Evolutionary conservation across 352 stramenopile species (phyloP).

Genomic region (Thalassiosira mediterranea): DNA sequence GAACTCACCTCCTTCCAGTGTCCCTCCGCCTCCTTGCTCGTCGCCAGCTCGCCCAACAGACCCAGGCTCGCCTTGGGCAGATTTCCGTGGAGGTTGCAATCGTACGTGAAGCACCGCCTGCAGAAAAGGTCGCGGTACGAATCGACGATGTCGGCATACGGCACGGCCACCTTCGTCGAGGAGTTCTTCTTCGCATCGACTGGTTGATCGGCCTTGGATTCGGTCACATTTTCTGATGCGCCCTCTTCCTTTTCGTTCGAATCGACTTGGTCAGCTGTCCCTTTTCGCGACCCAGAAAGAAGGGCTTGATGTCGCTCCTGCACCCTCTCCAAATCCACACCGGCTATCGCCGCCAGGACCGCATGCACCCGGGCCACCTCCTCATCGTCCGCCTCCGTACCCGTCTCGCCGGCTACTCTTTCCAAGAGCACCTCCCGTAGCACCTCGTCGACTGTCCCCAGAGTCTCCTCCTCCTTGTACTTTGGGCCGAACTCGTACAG

Average conservation of each 20-base stretch:
- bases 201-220: constrained; percentile 3
- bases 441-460: constrained; percentile 35
- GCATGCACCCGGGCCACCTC: constrained; percentile 21
- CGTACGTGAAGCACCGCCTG: constrained; percentile 89
- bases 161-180: not conserved
- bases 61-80: constrained; percentile 42
- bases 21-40: constrained; percentile 49
- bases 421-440: constrained; percentile 27
- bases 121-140: constrained; percentile 90
- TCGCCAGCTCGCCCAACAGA: constrained; percentile 49
- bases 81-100: constrained; percentile 89
- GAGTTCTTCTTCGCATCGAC: constrained; percentile 33
- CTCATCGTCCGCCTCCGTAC: constrained; percentile 1
- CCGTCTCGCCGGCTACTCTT: constrained; percentile 6
- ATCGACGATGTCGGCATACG: constrained; percentile 83
- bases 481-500: constrained; percentile 44
- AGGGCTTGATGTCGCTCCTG: constrained; percentile 29
- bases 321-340: constrained; percentile 35
- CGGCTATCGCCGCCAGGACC: constrained; percentile 28
- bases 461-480: constrained; percentile 38
- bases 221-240: not conserved
- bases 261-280: constrained; percentile 7
- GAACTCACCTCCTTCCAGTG: constrained; percentile 56
- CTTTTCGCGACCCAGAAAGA: constrained; percentile 9
- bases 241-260: not conserved